Evolutionary conservation across 176 grass and related monocot species (phyloP), one percentile per base, ranked within the genome.

Genomic region (Phyllostachys edulis): DNA sequence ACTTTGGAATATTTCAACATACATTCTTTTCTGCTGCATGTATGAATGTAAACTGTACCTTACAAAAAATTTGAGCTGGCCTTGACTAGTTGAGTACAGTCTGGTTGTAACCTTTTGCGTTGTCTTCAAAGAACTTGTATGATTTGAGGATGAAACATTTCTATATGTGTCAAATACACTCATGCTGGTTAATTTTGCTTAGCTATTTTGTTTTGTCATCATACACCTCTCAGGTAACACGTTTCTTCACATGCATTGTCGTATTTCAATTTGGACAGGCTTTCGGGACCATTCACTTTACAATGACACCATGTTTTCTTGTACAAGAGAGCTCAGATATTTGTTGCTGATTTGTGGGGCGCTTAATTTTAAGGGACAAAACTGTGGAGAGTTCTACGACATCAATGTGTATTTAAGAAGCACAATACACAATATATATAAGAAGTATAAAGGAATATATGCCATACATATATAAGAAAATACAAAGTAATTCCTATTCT

Each of bases 301-400:
- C 83, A 99, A 99, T 56, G 96, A 27, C 89, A 82, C 66, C 96
- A 94, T 82, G 73, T 99, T 85, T 99, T 99, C 75, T 71, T 99
- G 67, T 99, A 99, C 86, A 99, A 99, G 89, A 92, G 96, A 70
- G 96, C 93, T 61, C 96, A 99, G 71, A 99, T 99, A 77, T 96
- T 99, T 87, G 96, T 87, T 66, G 93, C 91, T 76, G 93, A 96
- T 92, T 79, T 96, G 47, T 99, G 96, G 96, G 91, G 96, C 14
- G 91, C 96, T 52, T n/a, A n/a, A n/a, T n/a, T 99, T 99, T 51
- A 99, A 96, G 88, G 91, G 89, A 60, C 23, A 89, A 82, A 91
- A 85, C 75, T 92, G 85, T 21, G 91, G 96, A 32, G 73, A 94
- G 64, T 99, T 99, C 70, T 4, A 91, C 4, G 91, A 96, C 81